A percentile compares a stretch with the other conserved stretches of the same genome.
phyloP scores from a whole-genome alignment of 805 yeast genomes.

The Wickerhamiella azymoides region DNA sequence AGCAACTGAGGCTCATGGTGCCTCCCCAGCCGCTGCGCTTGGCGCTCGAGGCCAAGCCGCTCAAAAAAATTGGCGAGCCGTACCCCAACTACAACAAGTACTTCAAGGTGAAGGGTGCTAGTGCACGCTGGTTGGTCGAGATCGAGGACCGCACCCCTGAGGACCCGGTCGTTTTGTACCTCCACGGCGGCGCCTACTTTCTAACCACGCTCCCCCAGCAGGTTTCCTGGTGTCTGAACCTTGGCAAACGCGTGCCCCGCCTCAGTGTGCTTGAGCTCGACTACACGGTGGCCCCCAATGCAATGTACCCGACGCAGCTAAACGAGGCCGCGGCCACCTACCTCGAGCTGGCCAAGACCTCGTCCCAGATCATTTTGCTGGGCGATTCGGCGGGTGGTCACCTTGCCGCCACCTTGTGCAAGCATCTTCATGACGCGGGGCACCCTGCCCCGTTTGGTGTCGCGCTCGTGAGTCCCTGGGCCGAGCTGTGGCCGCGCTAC shows the following conservation, averaged over 20 bases:
- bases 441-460: conserved; percentile 9
- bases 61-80: background rate
- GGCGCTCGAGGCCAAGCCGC: conserved; percentile 8
- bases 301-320: conserved; percentile 21
- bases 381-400: conserved; percentile 28
- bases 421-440: conserved; percentile 10
- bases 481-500: conserved; percentile 7
- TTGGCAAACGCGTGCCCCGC: background rate
- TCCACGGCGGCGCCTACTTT: conserved; percentile 16
- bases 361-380: conserved; percentile 16
- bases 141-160: conserved; percentile 8
- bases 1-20: conserved; percentile 15
- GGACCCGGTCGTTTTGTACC: conserved; percentile 14
- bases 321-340: conserved; percentile 17
- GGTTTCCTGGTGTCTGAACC: conserved; percentile 2
- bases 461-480: conserved; percentile 17
- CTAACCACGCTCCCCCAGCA: conserved; percentile 1
- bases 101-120: conserved; percentile 23
- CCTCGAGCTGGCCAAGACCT: conserved; percentile 13
- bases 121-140: conserved; percentile 15
- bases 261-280: conserved; percentile 20
- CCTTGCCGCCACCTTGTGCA: conserved; percentile 14
- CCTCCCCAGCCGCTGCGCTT: conserved; percentile 16
- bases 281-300: conserved; percentile 20
- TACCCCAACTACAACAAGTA: conserved; percentile 6